Evolutionary conservation across 2,329 filamentous ascomycete genomes (phyloP).

Genomic region (Cercospora beticola): DNA sequence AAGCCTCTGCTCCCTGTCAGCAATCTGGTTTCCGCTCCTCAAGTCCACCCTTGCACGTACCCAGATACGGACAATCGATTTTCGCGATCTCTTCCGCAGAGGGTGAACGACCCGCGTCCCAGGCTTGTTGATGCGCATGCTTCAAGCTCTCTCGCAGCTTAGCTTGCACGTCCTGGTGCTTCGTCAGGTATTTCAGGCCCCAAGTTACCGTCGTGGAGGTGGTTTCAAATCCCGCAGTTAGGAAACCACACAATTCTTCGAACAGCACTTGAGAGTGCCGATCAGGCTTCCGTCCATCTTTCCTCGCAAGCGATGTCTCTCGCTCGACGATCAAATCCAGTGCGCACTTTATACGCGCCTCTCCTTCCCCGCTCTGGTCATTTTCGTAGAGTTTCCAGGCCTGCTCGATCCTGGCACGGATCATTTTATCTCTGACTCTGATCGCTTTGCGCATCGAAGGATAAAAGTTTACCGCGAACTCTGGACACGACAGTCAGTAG

Average conservation of each 20-base stretch:
- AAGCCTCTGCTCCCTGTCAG: conserved; percentile 3
- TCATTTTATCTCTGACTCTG: background rate
- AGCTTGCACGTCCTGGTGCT: conserved; percentile 48
- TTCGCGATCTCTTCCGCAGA: conserved; percentile 1
- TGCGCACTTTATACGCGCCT: conserved; percentile 31
- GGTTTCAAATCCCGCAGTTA: conserved; percentile 46
- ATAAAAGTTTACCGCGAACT: conserved; percentile 12
- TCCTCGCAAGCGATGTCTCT: conserved; percentile 34
- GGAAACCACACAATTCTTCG: conserved; percentile 34
- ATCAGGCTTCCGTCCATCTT: conserved; percentile 29
- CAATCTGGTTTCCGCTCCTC: background rate
- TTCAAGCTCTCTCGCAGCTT: background rate
- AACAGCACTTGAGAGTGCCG: conserved; percentile 27
- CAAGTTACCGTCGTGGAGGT: conserved; percentile 44
- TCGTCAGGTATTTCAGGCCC: conserved; percentile 42
- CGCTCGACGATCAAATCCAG: conserved; percentile 39
- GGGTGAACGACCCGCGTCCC: background rate
- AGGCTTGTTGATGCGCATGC: background rate
- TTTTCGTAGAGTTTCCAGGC: conserved; percentile 1
- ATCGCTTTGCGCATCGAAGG: background rate
- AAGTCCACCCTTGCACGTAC: background rate
- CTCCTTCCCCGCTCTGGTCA: conserved; percentile 14
- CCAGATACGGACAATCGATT: background rate
- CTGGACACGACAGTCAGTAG: background rate
- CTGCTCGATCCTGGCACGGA: background rate